phyloP scores from a whole-genome alignment of 345 rosid genomes.

The Gossypium arboreum region DNA sequence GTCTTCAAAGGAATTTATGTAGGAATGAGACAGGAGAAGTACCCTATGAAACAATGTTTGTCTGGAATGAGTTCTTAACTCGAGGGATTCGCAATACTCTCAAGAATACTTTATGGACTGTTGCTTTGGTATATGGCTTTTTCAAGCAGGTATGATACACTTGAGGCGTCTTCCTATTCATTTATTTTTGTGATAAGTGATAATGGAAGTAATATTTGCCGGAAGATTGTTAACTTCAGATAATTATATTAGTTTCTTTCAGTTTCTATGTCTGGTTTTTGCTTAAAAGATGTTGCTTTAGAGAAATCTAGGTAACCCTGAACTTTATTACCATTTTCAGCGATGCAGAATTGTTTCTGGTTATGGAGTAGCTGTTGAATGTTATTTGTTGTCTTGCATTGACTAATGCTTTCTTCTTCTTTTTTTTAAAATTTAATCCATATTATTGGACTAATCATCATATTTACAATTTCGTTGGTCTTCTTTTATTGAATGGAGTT shows the following conservation, averaged over 20 bases:
- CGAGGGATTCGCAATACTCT: conserved; percentile 59
- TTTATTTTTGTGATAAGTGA: neutral
- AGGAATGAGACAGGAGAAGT: conserved; percentile 36
- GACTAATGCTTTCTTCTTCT: neutral
- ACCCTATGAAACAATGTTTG: conserved; percentile 78
- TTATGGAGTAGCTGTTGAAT: neutral
- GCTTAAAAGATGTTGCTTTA: neutral
- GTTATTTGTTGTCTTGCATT: neutral
- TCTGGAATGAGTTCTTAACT: conserved; percentile 92
- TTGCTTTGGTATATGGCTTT: conserved; percentile 90
- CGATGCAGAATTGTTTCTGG: neutral
- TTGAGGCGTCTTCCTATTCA: neutral
- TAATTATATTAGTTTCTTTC: neutral
- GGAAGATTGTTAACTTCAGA: neutral
- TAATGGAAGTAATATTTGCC: neutral
- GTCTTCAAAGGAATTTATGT: conserved; percentile 76
- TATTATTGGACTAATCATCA: neutral
- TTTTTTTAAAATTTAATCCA: neutral
- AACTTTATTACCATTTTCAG: neutral
- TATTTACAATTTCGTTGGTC: neutral
- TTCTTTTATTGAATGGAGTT: neutral
- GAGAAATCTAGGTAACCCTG: neutral
- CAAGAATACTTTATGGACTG: conserved; percentile 76
- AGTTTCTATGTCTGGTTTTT: neutral
- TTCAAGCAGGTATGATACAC: conserved; percentile 75